Base-by-base conservation (phyloP, 2,329 filamentous ascomycete genomes). In the Paecilomyces fulvus region DNA sequence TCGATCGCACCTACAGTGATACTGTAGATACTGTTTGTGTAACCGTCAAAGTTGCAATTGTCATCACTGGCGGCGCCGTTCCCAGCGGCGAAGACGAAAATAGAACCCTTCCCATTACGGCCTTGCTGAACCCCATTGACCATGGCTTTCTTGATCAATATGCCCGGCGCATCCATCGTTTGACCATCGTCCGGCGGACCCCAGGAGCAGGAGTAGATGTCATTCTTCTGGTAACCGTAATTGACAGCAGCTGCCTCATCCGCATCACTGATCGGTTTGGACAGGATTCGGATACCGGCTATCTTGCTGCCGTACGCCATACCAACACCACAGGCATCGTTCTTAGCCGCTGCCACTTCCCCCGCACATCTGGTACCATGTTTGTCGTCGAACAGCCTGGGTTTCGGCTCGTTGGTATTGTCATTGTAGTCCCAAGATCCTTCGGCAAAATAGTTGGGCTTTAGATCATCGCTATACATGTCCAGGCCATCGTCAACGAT, bases 131-230 rank as follows among this genome's bases (percentile, higher is more conserved):
- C 82, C 31, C 90, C 92, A 64, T 94, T 94, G 53, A 96, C 79
- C 86, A 99, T 96, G 28, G 94, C 92, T 63, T 85, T 84, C 64
- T 87, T 84, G 66, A 99, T 96, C 20, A 99, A 79, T 55, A 95
- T 83, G 4, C 91, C 90, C 0, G 94, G 94, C 0, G 86, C 90
- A 64, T 97, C 92, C 94, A 99, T 99, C 23, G 90, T 91, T 59
- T 81, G 80, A 50, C 94, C 94, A 70, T 97, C 92, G 66, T 99
- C 94, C 0, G 91, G 90, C 8, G 94, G 94, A 0, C 94, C 94
- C 94, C 94, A 99, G 0, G 94, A 99, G 76, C 94, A 99, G 0
- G 94, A 99, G 75, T 96, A 99, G 58, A 99, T 97, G 58, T 96
- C 85, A 70, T 96, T 99, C 59, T 92, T 79, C 66, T 96, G 86